Conservation (phyloP, 2,329 filamentous ascomycete species). For the Arachnopeziza araneosa region DNA sequence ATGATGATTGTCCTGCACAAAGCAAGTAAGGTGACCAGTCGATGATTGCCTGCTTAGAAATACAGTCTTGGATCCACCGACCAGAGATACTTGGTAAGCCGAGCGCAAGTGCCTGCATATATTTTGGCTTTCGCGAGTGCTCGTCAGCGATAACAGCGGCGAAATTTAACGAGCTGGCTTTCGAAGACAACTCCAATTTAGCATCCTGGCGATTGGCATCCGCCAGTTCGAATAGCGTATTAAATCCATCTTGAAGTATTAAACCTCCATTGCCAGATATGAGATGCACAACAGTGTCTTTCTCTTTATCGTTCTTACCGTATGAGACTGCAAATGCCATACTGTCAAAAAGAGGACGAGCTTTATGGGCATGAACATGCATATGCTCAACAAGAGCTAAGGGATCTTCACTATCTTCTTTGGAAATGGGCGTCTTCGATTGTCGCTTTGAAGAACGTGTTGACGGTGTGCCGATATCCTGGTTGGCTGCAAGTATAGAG, state of each 20-base stretch:
- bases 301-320: slow-evolving; percentile 44
- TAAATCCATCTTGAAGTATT: slow-evolving; percentile 70
- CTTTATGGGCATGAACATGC: not conserved
- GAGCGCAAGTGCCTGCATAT: slow-evolving; percentile 88
- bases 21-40: slow-evolving; percentile 80
- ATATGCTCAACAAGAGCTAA: slow-evolving; percentile 6
- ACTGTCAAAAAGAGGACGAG: slow-evolving; percentile 54
- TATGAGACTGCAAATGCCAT: slow-evolving; percentile 90
- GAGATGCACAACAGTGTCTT: slow-evolving; percentile 53
- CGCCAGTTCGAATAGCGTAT: slow-evolving; percentile 60
- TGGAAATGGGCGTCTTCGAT: slow-evolving; percentile 3
- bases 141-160: slow-evolving; percentile 80
- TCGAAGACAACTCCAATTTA: slow-evolving; percentile 48
- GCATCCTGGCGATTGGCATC: slow-evolving; percentile 11
- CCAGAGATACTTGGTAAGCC: slow-evolving; percentile 80
- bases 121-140: slow-evolving; percentile 83
- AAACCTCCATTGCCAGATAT: slow-evolving; percentile 68
- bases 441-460: slow-evolving; percentile 17
- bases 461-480: not conserved
- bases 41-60: slow-evolving; percentile 54
- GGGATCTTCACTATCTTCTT: slow-evolving; percentile 23
- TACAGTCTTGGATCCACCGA: slow-evolving; percentile 73
- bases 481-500: not conserved
- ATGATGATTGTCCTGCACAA: slow-evolving; percentile 73
- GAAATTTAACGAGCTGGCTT: slow-evolving; percentile 60